Evolutionary conservation across 371 early-diverging fungal species (phyloP).

Genomic region (Polyrhizophydium stewartii): DNA sequence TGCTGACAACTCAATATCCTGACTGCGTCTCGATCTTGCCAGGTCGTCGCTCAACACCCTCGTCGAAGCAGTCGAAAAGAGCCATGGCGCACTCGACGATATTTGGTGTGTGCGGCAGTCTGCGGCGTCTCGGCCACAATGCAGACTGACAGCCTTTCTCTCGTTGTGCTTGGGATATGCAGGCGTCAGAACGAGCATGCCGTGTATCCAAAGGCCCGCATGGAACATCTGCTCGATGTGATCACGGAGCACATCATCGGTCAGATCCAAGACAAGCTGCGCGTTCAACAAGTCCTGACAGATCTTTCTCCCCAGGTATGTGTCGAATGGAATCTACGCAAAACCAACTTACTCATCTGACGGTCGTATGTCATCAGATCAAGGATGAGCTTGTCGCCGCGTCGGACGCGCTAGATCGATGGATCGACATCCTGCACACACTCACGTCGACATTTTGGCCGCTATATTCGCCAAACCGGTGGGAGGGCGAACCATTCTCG

Average conservation of each 20-base stretch:
- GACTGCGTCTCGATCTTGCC: not conserved
- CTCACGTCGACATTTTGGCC: slow-evolving; percentile 44
- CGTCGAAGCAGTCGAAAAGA: slow-evolving; percentile 26
- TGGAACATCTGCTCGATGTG: slow-evolving; percentile 29
- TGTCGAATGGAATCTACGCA: too few species aligned
- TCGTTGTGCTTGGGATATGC: not conserved
- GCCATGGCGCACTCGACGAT: slow-evolving; percentile 43
- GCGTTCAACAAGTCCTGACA: slow-evolving; percentile 8
- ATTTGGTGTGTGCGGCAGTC: slow-evolving; percentile 34
- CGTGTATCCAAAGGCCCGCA: slow-evolving; percentile 30
- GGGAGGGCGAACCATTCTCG: slow-evolving; percentile 27
- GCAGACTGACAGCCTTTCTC: not conserved
- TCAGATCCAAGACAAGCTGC: slow-evolving; percentile 16
- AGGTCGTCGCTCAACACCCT: slow-evolving; percentile 3
- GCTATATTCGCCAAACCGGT: slow-evolving; percentile 29
- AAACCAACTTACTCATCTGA: too few species aligned
- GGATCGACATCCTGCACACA: slow-evolving; percentile 14
- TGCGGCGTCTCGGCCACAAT: not conserved
- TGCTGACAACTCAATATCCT: too few species aligned
- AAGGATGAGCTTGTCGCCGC: slow-evolving; percentile 23
- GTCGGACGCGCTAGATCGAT: slow-evolving; percentile 9
- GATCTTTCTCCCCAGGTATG: slow-evolving; percentile 12
- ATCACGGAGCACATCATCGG: slow-evolving; percentile 26
- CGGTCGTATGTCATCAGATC: slow-evolving; percentile 14
- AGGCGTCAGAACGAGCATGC: slow-evolving; percentile 34